A percentile compares a stretch with the other conserved stretches of the same genome.
Conservation (phyloP, 1,284 basidiomycete species). For the Uromyces viciae-fabae region DNA sequence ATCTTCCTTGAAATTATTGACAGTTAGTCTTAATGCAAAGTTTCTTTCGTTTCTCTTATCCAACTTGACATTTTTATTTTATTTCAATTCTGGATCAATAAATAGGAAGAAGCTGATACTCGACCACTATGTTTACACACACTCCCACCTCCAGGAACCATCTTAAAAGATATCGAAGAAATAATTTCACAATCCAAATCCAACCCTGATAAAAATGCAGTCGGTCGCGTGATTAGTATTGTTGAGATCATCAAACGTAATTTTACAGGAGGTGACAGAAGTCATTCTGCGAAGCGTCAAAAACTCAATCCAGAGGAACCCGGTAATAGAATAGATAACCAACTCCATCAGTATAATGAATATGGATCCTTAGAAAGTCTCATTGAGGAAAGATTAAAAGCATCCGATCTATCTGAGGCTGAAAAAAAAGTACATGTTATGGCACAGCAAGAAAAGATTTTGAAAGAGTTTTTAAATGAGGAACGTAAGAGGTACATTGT, state of each 20-base stretch:
- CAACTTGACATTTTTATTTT: not conserved
- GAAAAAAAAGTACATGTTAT: not conserved
- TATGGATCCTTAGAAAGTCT: conserved; percentile 31
- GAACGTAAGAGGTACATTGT: conserved; percentile 31
- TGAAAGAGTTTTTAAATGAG: conserved; percentile 36
- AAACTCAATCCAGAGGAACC: conserved; percentile 53
- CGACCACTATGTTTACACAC: conserved; percentile 41
- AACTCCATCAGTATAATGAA: conserved; percentile 40
- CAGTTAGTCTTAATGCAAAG: conserved; percentile 30
- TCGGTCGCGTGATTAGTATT: conserved; percentile 65
- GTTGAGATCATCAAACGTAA: conserved; percentile 80
- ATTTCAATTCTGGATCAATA: not conserved
- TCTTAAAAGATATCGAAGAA: conserved; percentile 22
- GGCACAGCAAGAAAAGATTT: conserved; percentile 18
- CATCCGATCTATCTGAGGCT: not conserved
- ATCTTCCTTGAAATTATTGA: not conserved
- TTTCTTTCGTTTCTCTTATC: not conserved
- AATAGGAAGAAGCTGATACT: conserved; percentile 11
- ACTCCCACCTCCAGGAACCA: not conserved
- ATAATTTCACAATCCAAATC: conserved; percentile 21
- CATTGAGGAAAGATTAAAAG: conserved; percentile 1
- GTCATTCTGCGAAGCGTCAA: conserved; percentile 53
- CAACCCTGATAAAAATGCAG: conserved; percentile 37
- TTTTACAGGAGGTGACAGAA: conserved; percentile 58
- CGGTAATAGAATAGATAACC: not conserved